A percentile compares a stretch with the other conserved stretches of the same genome.
Evolutionary conservation across 352 stramenopile genomes (phyloP).

Genomic region (Globisporangium uncinulatum): DNA sequence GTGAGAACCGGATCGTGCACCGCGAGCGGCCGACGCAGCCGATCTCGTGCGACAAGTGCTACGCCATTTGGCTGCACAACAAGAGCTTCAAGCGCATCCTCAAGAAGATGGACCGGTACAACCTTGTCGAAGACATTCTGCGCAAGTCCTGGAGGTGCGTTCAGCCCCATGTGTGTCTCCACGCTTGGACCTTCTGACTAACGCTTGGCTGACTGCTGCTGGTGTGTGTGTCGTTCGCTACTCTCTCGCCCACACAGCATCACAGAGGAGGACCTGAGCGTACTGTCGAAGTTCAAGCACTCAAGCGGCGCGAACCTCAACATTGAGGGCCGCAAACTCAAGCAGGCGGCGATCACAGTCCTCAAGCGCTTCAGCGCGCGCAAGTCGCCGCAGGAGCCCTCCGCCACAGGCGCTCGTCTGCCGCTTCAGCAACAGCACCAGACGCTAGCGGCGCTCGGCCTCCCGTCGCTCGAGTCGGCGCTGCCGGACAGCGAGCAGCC

Average conservation of each 20-base stretch:
- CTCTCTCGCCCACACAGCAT: slow-evolving; percentile 11
- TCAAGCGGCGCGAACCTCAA: slow-evolving; percentile 51
- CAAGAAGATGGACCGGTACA: slow-evolving; percentile 67
- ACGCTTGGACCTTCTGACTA: neutral
- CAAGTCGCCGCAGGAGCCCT: slow-evolving; percentile 9
- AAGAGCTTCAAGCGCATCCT: slow-evolving; percentile 68
- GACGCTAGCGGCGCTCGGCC: slow-evolving; percentile 3
- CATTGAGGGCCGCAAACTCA: slow-evolving; percentile 51
- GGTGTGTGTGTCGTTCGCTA: slow-evolving; percentile 2
- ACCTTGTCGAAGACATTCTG: slow-evolving; percentile 48
- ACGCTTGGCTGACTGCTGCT: neutral
- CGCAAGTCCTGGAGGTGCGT: slow-evolving; percentile 52
- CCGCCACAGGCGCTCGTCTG: neutral
- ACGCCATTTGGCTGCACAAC: slow-evolving; percentile 46
- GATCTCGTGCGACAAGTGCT: slow-evolving; percentile 50
- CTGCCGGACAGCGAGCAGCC: slow-evolving; percentile 4
- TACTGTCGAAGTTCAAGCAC: slow-evolving; percentile 62
- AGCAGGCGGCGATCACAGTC: slow-evolving; percentile 44
- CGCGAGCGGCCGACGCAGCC: slow-evolving; percentile 36
- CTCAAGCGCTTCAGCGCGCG: slow-evolving; percentile 25
- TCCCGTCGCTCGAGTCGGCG: slow-evolving; percentile 11
- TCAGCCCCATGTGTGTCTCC: neutral
- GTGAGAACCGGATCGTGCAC: slow-evolving; percentile 48
- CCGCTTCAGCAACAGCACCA: slow-evolving; percentile 1
- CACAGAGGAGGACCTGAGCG: slow-evolving; percentile 31